Percentiles rank a stretch among this genome's conserved stretches.
phyloP scores from a whole-genome alignment of 176 grass and related monocot genomes.

The Aechmea fasciata region DNA sequence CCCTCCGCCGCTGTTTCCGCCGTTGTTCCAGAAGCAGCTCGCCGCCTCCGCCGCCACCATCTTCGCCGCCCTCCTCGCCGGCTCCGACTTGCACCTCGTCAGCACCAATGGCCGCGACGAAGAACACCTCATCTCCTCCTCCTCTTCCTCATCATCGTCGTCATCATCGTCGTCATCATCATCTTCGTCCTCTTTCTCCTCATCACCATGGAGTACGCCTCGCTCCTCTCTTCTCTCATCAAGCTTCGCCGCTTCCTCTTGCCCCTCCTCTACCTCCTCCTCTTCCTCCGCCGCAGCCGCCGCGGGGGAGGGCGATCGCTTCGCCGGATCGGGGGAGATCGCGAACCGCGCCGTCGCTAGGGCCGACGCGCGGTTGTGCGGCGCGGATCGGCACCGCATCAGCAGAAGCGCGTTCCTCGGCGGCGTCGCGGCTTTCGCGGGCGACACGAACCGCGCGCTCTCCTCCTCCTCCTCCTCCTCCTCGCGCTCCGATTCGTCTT shows the following conservation, averaged over 20 bases:
- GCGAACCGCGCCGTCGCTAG: conserved; percentile 40
- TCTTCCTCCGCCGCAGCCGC: conserved; percentile 6
- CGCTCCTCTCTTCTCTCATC: conserved; percentile 3
- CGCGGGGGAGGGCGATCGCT: conserved; percentile 8
- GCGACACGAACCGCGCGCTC: conserved; percentile 16
- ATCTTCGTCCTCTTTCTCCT: background rate
- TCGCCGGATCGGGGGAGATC: conserved; percentile 1
- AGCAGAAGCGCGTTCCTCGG: conserved; percentile 94
- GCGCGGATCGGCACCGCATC: conserved; percentile 91
- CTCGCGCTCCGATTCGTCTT: background rate
- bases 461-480: conserved; percentile 23
- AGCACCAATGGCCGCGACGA: conserved; percentile 80
- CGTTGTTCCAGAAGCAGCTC: conserved; percentile 69
- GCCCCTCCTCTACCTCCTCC: conserved; percentile 8
- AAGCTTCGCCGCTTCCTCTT: conserved; percentile 3
- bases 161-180: background rate
- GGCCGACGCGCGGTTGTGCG: conserved; percentile 60
- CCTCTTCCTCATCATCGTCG: conserved; percentile 26
- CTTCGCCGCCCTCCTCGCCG: conserved; percentile 42
- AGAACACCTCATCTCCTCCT: conserved; percentile 62
- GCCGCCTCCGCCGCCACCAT: conserved; percentile 29
- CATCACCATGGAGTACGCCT: background rate
- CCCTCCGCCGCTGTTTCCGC: conserved; percentile 32
- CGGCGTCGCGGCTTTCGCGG: conserved; percentile 51
- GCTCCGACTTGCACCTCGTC: conserved; percentile 82